These are phyloP conservation scores for Gastrolobium villosum DNA, from an alignment of 306 rosid genomes.

Conservation along the genomic window DNA sequence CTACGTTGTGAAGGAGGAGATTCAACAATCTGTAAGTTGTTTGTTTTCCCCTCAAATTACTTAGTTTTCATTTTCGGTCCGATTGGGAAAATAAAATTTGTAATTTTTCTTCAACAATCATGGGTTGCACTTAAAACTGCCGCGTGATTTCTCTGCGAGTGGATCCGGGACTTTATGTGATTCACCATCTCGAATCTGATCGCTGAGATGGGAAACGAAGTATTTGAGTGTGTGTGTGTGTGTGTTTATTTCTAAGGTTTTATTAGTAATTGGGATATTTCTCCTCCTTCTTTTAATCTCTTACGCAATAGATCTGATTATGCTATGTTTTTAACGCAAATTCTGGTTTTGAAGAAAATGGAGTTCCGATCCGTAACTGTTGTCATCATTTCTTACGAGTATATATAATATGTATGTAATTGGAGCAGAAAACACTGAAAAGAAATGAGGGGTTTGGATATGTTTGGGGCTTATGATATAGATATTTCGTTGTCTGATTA, in stretches of 20 bases:
- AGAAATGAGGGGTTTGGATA: slow-evolving; percentile 13
- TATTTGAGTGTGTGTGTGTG: neutral
- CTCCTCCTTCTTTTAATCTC: neutral
- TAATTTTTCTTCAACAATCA: slow-evolving; percentile 22
- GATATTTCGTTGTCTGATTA: slow-evolving; percentile 33
- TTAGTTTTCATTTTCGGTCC: neutral
- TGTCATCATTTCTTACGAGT: slow-evolving; percentile 14
- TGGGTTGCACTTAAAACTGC: neutral
- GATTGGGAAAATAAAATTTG: neutral
- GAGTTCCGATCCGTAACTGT: slow-evolving; percentile 37
- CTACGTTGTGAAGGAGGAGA: slow-evolving; percentile 96
- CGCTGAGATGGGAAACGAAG: neutral
- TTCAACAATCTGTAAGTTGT: slow-evolving; percentile 90
- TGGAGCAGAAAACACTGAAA: slow-evolving; percentile 2
- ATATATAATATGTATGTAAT: neutral
- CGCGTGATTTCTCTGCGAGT: slow-evolving; percentile 1
- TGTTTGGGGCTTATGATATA: slow-evolving; percentile 14
- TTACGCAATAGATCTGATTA: slow-evolving; percentile 35
- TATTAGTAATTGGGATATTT: slow-evolving; percentile 1
- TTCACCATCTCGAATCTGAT: slow-evolving; percentile 40
- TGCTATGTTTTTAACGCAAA: slow-evolving; percentile 11
- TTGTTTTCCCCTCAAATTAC: slow-evolving; percentile 3
- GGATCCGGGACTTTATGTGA: slow-evolving; percentile 32
- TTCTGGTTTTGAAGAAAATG: slow-evolving; percentile 35
- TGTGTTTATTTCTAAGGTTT: neutral